Evolutionary conservation across 1,284 basidiomycete species (phyloP).

Genomic region (Ceratobasidium sp.): DNA sequence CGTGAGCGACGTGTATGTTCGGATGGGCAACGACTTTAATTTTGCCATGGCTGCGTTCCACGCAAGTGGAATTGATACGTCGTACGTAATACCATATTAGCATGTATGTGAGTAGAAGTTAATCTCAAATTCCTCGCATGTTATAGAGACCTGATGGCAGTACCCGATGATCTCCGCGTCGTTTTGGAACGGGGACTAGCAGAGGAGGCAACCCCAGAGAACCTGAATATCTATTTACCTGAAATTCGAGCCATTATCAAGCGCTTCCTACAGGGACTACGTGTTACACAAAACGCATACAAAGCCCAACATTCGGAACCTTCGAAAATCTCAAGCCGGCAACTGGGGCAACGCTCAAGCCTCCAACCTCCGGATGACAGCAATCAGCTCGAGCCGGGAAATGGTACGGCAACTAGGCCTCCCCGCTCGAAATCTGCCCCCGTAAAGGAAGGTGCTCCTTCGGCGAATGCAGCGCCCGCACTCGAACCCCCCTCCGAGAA

Average conservation of each 20-base stretch:
- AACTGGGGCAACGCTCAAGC: too few relatives aligned
- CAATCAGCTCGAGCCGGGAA: conserved; percentile 15
- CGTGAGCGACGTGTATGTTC: conserved; percentile 97
- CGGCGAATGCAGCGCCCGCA: neutral
- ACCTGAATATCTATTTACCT: conserved; percentile 89
- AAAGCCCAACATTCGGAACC: conserved; percentile 12
- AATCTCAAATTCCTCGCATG: conserved; percentile 20
- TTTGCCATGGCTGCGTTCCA: conserved; percentile 89
- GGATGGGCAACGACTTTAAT: conserved; percentile 97
- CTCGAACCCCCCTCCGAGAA: neutral
- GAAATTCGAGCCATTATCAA: conserved; percentile 94
- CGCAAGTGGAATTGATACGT: conserved; percentile 87
- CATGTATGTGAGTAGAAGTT: conserved; percentile 1
- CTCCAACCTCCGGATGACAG: conserved; percentile 7
- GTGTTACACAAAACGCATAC: conserved; percentile 87
- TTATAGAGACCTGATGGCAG: conserved; percentile 80
- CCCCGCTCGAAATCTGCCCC: neutral
- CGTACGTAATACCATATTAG: conserved; percentile 60
- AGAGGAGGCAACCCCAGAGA: conserved; percentile 85
- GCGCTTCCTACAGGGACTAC: conserved; percentile 86
- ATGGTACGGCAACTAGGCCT: conserved; percentile 1
- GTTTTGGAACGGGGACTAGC: conserved; percentile 91
- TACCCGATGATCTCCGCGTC: conserved; percentile 87
- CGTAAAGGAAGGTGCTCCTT: conserved; percentile 10
- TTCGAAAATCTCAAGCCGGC: neutral